These are phyloP conservation scores for Ceratocystis eucalypticola DNA, from an alignment of 2,329 filamentous ascomycete species.

Conservation along the genomic window DNA sequence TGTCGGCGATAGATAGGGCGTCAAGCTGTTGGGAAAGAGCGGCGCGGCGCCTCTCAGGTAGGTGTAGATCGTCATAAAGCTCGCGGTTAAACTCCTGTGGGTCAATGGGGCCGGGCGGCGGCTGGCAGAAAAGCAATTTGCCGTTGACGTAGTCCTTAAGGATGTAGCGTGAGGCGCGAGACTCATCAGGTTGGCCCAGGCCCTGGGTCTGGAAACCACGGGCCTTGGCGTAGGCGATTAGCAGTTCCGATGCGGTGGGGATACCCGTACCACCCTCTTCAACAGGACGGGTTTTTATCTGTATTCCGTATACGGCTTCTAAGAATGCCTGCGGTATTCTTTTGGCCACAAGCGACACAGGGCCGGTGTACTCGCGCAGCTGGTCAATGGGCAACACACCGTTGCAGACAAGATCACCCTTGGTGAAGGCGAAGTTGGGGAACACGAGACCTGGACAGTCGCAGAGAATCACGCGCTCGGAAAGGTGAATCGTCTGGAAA, in stretches of 20 bases:
- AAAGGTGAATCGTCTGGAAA: constrained; percentile 95
- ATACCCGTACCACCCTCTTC: constrained; percentile 88
- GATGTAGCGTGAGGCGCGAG: constrained; percentile 73
- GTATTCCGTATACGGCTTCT: constrained; percentile 87
- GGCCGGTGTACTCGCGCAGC: constrained; percentile 81
- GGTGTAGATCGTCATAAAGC: constrained; percentile 68
- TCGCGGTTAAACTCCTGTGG: constrained; percentile 70
- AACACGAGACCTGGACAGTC: constrained; percentile 98
- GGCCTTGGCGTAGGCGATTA: constrained; percentile 74
- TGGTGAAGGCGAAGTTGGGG: constrained; percentile 92
- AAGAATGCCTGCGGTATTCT: constrained; percentile 80
- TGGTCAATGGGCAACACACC: constrained; percentile 95
- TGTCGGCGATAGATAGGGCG: constrained; percentile 31
- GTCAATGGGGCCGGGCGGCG: constrained; percentile 64
- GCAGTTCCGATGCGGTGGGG: constrained; percentile 71
- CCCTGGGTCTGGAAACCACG: constrained; percentile 85
- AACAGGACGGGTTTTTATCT: constrained; percentile 61
- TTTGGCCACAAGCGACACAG: constrained; percentile 66
- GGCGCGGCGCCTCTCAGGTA: constrained; percentile 67
- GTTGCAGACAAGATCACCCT: constrained; percentile 90
- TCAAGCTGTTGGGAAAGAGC: constrained; percentile 42
- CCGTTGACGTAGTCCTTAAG: constrained; percentile 97
- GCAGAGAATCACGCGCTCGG: constrained; percentile 77
- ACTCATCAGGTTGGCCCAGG: constrained; percentile 83
- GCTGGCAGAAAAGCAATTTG: constrained; percentile 83